These are phyloP conservation scores for Skeletonema grethae DNA, from an alignment of 108 stramenopile species.

Conservation along the genomic window DNA sequence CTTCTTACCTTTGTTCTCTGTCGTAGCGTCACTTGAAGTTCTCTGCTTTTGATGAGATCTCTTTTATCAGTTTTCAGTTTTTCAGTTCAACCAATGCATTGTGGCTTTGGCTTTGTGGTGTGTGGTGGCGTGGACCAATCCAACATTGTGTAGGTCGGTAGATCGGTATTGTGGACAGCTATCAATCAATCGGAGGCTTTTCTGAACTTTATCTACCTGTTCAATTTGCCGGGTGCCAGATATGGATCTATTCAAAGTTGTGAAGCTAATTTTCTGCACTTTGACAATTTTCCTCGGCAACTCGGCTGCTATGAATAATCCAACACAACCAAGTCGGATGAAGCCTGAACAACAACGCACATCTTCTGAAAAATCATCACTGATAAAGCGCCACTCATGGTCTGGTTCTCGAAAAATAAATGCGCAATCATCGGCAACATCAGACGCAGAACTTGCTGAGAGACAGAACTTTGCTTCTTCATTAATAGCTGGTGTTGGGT, in stretches of 20 bases:
- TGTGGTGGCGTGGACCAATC: too few species aligned
- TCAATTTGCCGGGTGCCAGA: neutral
- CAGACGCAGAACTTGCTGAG: constrained; percentile 11
- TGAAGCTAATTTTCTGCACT: neutral
- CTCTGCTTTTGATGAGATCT: too few species aligned
- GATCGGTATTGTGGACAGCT: neutral
- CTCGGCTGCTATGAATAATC: constrained; percentile 1
- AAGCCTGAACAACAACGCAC: neutral
- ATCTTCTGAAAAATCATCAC: neutral
- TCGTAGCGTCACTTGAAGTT: too few species aligned
- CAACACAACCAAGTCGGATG: constrained; percentile 1
- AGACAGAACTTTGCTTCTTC: constrained; percentile 54
- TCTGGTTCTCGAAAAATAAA: constrained; percentile 45
- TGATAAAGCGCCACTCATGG: constrained; percentile 40
- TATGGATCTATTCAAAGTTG: neutral
- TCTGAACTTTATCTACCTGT: too few species aligned
- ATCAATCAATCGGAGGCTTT: too few species aligned
- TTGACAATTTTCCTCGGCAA: neutral
- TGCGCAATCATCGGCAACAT: neutral
- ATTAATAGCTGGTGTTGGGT: constrained; percentile 81
- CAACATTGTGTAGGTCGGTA: neutral
- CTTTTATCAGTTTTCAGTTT: too few species aligned
- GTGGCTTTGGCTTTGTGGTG: too few species aligned
- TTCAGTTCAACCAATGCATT: too few species aligned
- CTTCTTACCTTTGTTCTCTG: too few species aligned